phyloP scores from a whole-genome alignment of 306 rosid species.

The Herpetospermum pedunculosum region DNA sequence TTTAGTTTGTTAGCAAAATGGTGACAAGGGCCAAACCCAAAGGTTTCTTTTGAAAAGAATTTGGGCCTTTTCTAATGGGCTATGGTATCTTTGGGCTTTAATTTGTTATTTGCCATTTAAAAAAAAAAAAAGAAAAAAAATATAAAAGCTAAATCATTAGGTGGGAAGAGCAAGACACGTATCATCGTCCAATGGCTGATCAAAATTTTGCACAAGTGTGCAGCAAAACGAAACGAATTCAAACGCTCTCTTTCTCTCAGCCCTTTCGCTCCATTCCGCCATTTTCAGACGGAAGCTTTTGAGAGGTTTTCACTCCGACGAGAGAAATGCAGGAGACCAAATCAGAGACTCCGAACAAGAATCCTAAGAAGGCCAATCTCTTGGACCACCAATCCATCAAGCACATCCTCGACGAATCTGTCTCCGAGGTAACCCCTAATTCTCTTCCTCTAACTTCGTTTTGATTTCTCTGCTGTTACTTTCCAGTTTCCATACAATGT shows the following conservation, averaged over 20 bases:
- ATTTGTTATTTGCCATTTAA: neutral
- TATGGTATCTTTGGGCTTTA: neutral
- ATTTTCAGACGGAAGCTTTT: neutral
- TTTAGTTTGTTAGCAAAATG: neutral
- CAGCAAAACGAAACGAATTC: too few relatives aligned
- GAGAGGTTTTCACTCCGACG: neutral
- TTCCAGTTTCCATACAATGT: neutral
- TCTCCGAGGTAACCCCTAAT: conserved; percentile 42
- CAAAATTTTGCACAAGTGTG: too few relatives aligned
- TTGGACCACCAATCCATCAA: conserved; percentile 76
- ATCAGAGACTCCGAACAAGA: conserved; percentile 20
- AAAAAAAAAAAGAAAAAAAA: too few relatives aligned
- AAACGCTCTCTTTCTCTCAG: too few relatives aligned
- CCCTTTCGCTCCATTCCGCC: neutral
- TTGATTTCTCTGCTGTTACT: neutral
- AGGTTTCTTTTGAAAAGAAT: neutral
- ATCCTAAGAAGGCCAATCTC: conserved; percentile 73
- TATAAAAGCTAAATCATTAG: too few relatives aligned
- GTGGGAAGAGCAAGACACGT: too few relatives aligned
- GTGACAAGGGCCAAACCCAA: neutral
- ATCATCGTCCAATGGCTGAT: too few relatives aligned
- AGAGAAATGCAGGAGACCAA: neutral
- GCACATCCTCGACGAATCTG: conserved; percentile 73
- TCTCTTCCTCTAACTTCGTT: neutral
- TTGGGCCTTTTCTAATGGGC: neutral